Percentiles rank a stretch among this genome's conserved stretches.
Evolutionary conservation across 1,139 yeast genomes (phyloP).

Genomic region (Tardiomyces depauwii): DNA sequence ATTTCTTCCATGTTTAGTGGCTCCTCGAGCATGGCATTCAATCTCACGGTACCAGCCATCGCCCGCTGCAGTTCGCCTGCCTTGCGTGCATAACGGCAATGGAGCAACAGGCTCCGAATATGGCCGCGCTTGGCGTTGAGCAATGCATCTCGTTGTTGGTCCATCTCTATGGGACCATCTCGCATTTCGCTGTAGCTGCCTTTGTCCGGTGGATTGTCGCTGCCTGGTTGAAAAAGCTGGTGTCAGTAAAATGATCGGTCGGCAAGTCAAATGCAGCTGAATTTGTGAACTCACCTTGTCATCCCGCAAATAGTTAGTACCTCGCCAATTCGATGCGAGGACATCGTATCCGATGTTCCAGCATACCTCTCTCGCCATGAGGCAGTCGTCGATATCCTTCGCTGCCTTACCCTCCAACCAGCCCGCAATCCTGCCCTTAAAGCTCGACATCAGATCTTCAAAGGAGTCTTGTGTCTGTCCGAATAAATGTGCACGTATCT

Average conservation of each 20-base stretch:
- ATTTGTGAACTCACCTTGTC: too few species aligned
- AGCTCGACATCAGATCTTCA: neutral
- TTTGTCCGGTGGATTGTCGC: too few species aligned
- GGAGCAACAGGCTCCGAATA: neutral
- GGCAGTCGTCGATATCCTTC: slow-evolving; percentile 7
- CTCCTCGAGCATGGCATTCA: neutral
- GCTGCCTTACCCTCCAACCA: neutral
- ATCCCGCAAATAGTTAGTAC: neutral
- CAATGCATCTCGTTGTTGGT: too few species aligned
- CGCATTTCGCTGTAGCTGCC: too few species aligned
- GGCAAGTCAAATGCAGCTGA: too few species aligned
- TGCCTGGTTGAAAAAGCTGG: too few species aligned
- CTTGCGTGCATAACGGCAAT: neutral
- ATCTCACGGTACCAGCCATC: neutral
- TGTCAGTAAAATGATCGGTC: too few species aligned
- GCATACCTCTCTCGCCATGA: neutral
- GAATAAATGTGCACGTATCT: neutral
- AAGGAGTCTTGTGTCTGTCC: neutral
- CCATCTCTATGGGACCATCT: too few species aligned
- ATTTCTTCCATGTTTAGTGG: neutral
- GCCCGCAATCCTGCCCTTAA: neutral
- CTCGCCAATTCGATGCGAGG: slow-evolving; percentile 9
- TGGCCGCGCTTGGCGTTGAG: slow-evolving; percentile 1
- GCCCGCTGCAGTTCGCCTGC: neutral
- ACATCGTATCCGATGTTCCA: neutral